phyloP scores from a whole-genome alignment of 495 filamentous ascomycete genomes.

The Viridothelium virens region DNA sequence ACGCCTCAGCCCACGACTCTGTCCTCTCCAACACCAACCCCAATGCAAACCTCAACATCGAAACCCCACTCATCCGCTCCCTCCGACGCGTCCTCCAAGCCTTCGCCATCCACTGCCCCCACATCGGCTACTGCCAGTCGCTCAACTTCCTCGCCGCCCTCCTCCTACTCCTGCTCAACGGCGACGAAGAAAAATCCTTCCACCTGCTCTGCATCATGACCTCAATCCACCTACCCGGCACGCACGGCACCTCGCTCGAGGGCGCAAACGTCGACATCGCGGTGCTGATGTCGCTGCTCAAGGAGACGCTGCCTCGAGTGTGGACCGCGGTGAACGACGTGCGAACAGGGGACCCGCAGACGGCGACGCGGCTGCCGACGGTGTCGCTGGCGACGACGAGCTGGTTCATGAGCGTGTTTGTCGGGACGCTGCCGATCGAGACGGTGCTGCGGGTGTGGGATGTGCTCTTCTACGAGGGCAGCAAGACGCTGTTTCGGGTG shows the following conservation, averaged over 20 bases:
- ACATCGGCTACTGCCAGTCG: slow-evolving; percentile 92
- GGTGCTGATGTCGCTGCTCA: slow-evolving; percentile 78
- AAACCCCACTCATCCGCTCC: slow-evolving; percentile 70
- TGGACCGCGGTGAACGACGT: slow-evolving; percentile 84
- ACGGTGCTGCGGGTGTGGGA: slow-evolving; percentile 91
- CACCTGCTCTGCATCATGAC: slow-evolving; percentile 94
- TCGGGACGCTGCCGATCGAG: slow-evolving; percentile 86
- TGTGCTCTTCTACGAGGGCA: slow-evolving; percentile 89
- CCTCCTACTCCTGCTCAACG: slow-evolving; percentile 82
- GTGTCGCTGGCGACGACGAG: slow-evolving; percentile 88
- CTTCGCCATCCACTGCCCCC: slow-evolving; percentile 80
- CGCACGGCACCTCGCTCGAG: slow-evolving; percentile 85
- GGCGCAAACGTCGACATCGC: slow-evolving; percentile 92
- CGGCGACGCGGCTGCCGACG: slow-evolving; percentile 52
- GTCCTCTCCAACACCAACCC: background rate
- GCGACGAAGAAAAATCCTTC: slow-evolving; percentile 73
- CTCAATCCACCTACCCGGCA: slow-evolving; percentile 77
- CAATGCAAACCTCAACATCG: slow-evolving; percentile 38
- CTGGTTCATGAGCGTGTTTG: slow-evolving; percentile 99
- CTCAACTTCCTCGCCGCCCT: slow-evolving; percentile 96
- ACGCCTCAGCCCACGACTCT: background rate
- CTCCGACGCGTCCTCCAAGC: slow-evolving; percentile 81
- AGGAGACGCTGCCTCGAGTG: slow-evolving; percentile 73
- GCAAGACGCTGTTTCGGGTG: slow-evolving; percentile 89
- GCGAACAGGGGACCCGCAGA: slow-evolving; percentile 38